Evolutionary conservation across 805 yeast genomes (phyloP), one percentile per base, ranked within the genome.

Genomic region (Barnettozyma salicaria): DNA sequence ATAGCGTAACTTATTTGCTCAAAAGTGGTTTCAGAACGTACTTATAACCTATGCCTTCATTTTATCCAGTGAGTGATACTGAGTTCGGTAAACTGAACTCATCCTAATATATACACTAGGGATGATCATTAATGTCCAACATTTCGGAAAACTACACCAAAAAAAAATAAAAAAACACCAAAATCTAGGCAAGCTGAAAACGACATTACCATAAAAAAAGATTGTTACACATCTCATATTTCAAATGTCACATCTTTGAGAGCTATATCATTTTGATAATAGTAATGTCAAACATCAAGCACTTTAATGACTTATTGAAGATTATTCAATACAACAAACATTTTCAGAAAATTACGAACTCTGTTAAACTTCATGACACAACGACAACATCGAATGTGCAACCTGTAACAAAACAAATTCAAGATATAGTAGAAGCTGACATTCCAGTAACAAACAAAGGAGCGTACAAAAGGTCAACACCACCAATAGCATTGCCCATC

Each of bases 401-500:
- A 9, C 37, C 19, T 21, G 4, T 19, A 14, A 18, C 26, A 21
- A 20, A 21, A n/a, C 27, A 34, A 21, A 20, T 21, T 17, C 29
- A 34, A 6, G 21, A 27, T 4, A 14, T 27, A 4, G 6, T 33
- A 10, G 36, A 33, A 11, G 6, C 19, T 4, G 25, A 9, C 13
- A 31, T 30, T 4, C 18, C 28, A 9, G 17, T 14, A 26, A 11
- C 22, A 1, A 40, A 33, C 10, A 30, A 30, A 5, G 37, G 41
- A 9, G 35, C 19, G 7, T 76, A 74, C 47, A 68, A 59, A 41
- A 53, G 78, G 19, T 67, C 86, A 0, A 76, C 80, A 1, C 76
- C 80, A 18, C 89, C 89, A 1, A 67, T 80, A 0, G 84, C 86
- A 0, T 70, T 80, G 1, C 86, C 88, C 0, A 43, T 80, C 6